A percentile compares a stretch with the other conserved stretches of the same genome.
Evolutionary conservation across 176 grass and related monocot species (phyloP).

Genomic region (Saccharum spontaneum): DNA sequence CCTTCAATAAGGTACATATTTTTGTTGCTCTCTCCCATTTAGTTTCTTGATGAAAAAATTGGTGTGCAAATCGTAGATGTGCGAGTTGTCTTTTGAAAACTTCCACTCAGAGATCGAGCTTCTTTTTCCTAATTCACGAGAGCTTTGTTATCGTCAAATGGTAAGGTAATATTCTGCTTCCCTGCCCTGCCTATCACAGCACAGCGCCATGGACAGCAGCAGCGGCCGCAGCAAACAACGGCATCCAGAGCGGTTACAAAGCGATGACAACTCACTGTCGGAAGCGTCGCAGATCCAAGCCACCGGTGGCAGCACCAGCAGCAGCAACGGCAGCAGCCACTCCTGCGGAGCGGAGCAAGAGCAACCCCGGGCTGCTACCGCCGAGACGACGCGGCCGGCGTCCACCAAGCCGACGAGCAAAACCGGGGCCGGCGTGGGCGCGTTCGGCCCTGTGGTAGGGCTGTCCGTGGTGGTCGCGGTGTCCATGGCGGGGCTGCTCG

Average conservation of each 20-base stretch:
- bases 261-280: background rate
- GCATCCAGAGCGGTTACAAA: background rate
- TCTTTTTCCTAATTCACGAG: background rate
- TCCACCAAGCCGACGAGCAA: background rate
- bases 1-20: no score
- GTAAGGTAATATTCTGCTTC: background rate
- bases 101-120: background rate
- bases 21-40: no score
- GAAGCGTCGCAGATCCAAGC: background rate
- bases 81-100: background rate
- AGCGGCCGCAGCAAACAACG: background rate
- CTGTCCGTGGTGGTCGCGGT: constrained; percentile 28
- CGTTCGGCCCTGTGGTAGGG: constrained; percentile 18
- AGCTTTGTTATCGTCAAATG: background rate
- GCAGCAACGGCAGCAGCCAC: background rate
- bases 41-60: no score
- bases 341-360: background rate
- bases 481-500: constrained; percentile 37
- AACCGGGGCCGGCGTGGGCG: background rate
- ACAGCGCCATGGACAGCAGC: background rate
- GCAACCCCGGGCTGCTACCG: background rate
- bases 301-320: background rate
- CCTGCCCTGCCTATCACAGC: background rate
- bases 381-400: background rate
- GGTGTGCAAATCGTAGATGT: background rate